A percentile compares a stretch with the other conserved stretches of the same genome.
Conservation (phyloP, 2,329 filamentous ascomycete genomes). For the Thielaviopsis ethacetica region DNA sequence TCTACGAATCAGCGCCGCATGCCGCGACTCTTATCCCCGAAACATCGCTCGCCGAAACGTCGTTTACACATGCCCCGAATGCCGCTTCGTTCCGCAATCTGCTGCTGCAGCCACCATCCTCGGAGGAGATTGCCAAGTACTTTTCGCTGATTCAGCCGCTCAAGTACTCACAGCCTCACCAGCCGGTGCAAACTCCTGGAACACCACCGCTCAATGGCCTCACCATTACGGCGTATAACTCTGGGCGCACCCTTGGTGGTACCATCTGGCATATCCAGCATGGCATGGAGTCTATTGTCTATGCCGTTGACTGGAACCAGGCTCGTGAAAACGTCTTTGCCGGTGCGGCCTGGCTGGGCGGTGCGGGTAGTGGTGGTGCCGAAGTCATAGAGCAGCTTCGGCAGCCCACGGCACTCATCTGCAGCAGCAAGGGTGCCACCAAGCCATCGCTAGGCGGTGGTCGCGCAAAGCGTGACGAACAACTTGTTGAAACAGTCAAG, state of each 20-base stretch:
- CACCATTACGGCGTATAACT: slow-evolving; percentile 91
- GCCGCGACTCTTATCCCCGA: slow-evolving; percentile 69
- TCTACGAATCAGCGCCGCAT: slow-evolving; percentile 80
- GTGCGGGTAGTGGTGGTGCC: slow-evolving; percentile 60
- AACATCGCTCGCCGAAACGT: slow-evolving; percentile 43
- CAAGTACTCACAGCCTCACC: slow-evolving; percentile 93
- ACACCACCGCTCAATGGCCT: slow-evolving; percentile 80
- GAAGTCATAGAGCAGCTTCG: slow-evolving; percentile 88
- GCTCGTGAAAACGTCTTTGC: slow-evolving; percentile 89
- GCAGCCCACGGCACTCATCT: slow-evolving; percentile 85
- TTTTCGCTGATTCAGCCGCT: slow-evolving; percentile 81
- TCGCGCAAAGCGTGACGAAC: slow-evolving; percentile 68
- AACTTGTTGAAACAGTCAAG: slow-evolving; percentile 67
- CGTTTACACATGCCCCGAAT: slow-evolving; percentile 11
- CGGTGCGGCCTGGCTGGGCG: slow-evolving; percentile 84
- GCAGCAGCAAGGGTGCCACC: slow-evolving; percentile 69
- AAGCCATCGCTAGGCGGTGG: slow-evolving; percentile 54
- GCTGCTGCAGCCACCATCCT: slow-evolving; percentile 52
- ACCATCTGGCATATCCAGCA: slow-evolving; percentile 99
- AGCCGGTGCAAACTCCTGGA: slow-evolving; percentile 72
- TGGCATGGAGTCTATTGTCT: slow-evolving; percentile 89
- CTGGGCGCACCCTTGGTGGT: slow-evolving; percentile 85
- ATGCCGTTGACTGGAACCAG: slow-evolving; percentile 96
- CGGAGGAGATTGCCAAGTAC: slow-evolving; percentile 81
- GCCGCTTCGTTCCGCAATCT: slow-evolving; percentile 31